These are phyloP conservation scores for Bodo saltans DNA, from an alignment of 78 protist genomes.

Conservation along the genomic window DNA sequence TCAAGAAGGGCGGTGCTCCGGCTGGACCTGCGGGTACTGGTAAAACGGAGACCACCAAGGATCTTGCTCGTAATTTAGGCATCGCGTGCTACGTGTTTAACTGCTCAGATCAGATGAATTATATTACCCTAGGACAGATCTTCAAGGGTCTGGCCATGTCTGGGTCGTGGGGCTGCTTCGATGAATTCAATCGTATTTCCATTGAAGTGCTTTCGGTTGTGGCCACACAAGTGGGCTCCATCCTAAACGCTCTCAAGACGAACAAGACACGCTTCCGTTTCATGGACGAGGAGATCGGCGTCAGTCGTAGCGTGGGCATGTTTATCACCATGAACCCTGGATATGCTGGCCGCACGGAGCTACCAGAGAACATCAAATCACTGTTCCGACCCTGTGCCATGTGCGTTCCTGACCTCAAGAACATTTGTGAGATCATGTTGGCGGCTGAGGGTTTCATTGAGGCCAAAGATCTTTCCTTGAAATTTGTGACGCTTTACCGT, in stretches of 20 bases:
- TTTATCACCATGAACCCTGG: constrained; percentile 89
- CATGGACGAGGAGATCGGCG: constrained; percentile 40
- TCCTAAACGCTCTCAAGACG: constrained; percentile 56
- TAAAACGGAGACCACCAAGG: constrained; percentile 88
- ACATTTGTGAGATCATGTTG: constrained; percentile 76
- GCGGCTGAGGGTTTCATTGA: constrained; percentile 68
- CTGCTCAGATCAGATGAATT: constrained; percentile 81
- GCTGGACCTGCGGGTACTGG: constrained; percentile 96
- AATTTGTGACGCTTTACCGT: constrained; percentile 68
- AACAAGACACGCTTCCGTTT: constrained; percentile 15
- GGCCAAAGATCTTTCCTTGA: constrained; percentile 62
- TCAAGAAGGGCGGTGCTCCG: constrained; percentile 85
- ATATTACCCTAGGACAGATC: constrained; percentile 56
- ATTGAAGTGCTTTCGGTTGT: constrained; percentile 86
- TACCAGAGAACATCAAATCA: constrained; percentile 86
- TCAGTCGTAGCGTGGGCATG: constrained; percentile 51
- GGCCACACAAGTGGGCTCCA: constrained; percentile 70
- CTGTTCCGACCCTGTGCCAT: constrained; percentile 83
- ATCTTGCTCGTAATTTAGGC: constrained; percentile 60
- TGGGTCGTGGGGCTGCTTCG: constrained; percentile 95
- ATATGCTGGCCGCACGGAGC: constrained; percentile 81
- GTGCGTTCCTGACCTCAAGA: constrained; percentile 77
- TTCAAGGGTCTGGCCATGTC: constrained; percentile 80
- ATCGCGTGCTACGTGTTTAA: constrained; percentile 60
- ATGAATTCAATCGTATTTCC: constrained; percentile 86